Evolutionary conservation across 2,329 filamentous ascomycete genomes (phyloP), one percentile per base, ranked within the genome.

Genomic region (Fusarium robinianum): DNA sequence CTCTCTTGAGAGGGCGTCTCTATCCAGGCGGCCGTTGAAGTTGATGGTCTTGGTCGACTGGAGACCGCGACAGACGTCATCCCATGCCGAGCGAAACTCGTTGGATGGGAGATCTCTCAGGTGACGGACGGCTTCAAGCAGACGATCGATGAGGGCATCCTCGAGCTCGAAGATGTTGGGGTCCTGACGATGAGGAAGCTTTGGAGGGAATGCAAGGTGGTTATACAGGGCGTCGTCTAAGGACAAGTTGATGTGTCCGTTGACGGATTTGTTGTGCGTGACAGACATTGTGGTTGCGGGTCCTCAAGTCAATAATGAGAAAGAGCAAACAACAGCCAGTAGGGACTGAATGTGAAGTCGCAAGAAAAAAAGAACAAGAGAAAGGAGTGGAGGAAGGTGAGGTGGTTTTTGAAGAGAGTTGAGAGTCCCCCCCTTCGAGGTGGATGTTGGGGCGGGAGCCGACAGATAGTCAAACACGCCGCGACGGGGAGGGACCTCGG

Each of bases 161-260:
- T 61, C 58, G 7, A 61, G 38, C 1, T 49, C 43, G 16, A 15
- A 22, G 1, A 51, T 2, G 8, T 60, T 48, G 4, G 47, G 26
- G 8, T 62, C 59, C 14, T 56, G 43, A 2, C 40, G 36, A 15
- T 60, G 55, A 9, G 59, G 59, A 9, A 62, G 57, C 4, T 53
- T 39, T 0, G 51, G 57, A 3, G 59, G 59, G 2, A 62, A 23
- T 2, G 44, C 55, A 6, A 62, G 51, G 12, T 62, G 59, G n/a
- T 62, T 54, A 15, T 55, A 62, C 5, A 62, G 21, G 3, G 53
- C 51, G 5, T 60, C 54, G 7, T 41, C 31, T n/a, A 58, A 16
- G 8, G 41, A 54, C 9, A 50, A 27, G 11, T 18, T 12, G 11
- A 26, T 21, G 21, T 57, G 38, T 5, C 30, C 34, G 12, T 14